Conservation (phyloP, 2,329 filamentous ascomycete genomes). For the Penicillium brasilianum region DNA sequence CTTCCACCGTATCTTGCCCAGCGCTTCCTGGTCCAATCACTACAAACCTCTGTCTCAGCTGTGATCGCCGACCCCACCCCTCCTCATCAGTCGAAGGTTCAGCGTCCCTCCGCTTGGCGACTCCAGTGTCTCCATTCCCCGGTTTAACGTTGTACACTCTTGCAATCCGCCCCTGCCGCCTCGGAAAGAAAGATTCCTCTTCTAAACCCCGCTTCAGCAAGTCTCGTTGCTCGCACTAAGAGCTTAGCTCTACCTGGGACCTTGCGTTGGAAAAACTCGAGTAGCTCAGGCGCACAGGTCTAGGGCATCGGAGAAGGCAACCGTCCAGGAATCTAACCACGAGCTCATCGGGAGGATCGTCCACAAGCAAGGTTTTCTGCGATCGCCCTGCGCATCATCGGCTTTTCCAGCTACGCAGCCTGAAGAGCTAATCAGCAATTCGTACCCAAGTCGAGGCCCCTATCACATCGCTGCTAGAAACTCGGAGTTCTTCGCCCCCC, state of each 20-base stretch:
- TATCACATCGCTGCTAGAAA: not conserved
- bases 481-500: not conserved
- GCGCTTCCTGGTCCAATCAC: conserved; percentile 35
- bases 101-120: conserved; percentile 26
- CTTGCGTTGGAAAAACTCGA: conserved; percentile 15
- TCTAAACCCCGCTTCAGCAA: conserved; percentile 10
- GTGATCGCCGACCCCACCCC: conserved; percentile 16
- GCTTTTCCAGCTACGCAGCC: conserved; percentile 4
- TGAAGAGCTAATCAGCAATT: not conserved
- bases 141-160: conserved; percentile 19
- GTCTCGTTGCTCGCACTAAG: conserved; percentile 3
- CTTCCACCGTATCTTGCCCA: conserved; percentile 22
- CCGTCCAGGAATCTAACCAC: conserved; percentile 9
- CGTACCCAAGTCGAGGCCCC: not conserved
- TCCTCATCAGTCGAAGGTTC: conserved; percentile 25
- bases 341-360: conserved; percentile 15
- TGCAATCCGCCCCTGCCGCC: conserved; percentile 21
- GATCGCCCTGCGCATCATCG: conserved; percentile 14
- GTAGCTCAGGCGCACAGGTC: conserved; percentile 4
- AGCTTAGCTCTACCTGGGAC: conserved; percentile 3
- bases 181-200: conserved; percentile 2
- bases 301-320: conserved; percentile 8
- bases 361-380: conserved; percentile 17
- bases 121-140: conserved; percentile 18
- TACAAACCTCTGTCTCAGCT: conserved; percentile 5